Evolutionary conservation across 306 rosid species (phyloP).

Genomic region (Alnus glutinosa): DNA sequence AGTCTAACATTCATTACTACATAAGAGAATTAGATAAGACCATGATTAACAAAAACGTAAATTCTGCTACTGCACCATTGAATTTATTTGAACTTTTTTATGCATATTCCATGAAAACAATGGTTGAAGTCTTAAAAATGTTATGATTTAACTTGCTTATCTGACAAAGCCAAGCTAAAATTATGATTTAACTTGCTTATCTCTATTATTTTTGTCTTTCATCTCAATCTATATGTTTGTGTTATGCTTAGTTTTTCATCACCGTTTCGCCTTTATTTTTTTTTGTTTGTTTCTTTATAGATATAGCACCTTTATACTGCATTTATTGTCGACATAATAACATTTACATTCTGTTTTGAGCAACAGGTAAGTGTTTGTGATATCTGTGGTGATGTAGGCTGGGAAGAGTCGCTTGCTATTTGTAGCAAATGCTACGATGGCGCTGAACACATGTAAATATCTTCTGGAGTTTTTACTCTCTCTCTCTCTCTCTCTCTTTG

Average conservation of each 20-base stretch:
- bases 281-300: not conserved
- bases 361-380: conserved; percentile 41
- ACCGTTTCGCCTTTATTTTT: not conserved
- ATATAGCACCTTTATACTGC: not conserved
- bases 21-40: not conserved
- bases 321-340: not conserved
- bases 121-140: not conserved
- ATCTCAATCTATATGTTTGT: not conserved
- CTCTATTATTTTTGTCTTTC: not conserved
- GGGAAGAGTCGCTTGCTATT: conserved; percentile 15
- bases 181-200: not conserved
- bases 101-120: not conserved
- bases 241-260: not conserved
- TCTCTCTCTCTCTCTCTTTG: not conserved
- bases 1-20: not conserved
- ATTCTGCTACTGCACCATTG: not conserved
- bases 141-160: not conserved
- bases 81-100: too few species aligned
- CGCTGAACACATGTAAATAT: conserved; percentile 43
- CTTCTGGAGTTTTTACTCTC: conserved; percentile 7
- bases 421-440: conserved; percentile 41
- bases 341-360: conserved; percentile 11
- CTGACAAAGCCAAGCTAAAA: not conserved
- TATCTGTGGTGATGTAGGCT: conserved; percentile 37
- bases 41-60: not conserved